Conservation (phyloP, 2,329 filamentous ascomycete genomes). For the Thermothelomyces thermophilus region DNA sequence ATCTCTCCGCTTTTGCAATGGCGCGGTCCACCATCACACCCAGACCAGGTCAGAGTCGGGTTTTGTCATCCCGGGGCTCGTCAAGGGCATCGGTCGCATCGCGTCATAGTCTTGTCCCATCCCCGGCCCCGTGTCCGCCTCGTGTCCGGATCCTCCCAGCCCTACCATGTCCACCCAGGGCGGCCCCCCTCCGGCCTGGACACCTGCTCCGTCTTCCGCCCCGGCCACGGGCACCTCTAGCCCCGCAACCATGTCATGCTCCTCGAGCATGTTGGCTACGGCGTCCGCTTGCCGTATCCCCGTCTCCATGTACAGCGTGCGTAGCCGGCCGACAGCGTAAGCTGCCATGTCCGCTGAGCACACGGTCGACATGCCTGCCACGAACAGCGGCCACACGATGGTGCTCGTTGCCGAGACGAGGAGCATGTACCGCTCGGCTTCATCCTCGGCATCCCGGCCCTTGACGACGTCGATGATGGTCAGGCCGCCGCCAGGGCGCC, state of each 20-base stretch:
- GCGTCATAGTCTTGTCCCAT: constrained; percentile 6
- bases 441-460: constrained; percentile 30
- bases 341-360: constrained; percentile 36
- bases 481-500: constrained; percentile 27
- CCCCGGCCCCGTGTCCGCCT: not conserved
- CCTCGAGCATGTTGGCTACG: constrained; percentile 37
- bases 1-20: too few species aligned
- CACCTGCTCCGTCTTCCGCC: not conserved
- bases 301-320: constrained; percentile 40
- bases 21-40: constrained; percentile 4
- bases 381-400: constrained; percentile 45
- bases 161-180: not conserved
- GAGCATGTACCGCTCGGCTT: constrained; percentile 42
- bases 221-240: too few species aligned
- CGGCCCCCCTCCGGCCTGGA: not conserved
- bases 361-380: constrained; percentile 41
- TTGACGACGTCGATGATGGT: constrained; percentile 37
- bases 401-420: constrained; percentile 43
- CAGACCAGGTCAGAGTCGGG: constrained; percentile 12
- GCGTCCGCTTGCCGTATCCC: constrained; percentile 39
- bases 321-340: constrained; percentile 41
- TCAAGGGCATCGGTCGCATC: constrained; percentile 9
- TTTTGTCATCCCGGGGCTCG: constrained; percentile 3
- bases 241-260: constrained; percentile 24
- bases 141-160: not conserved